Conservation (phyloP, 139 green algal species). For the Coccomyxa sp. region DNA sequence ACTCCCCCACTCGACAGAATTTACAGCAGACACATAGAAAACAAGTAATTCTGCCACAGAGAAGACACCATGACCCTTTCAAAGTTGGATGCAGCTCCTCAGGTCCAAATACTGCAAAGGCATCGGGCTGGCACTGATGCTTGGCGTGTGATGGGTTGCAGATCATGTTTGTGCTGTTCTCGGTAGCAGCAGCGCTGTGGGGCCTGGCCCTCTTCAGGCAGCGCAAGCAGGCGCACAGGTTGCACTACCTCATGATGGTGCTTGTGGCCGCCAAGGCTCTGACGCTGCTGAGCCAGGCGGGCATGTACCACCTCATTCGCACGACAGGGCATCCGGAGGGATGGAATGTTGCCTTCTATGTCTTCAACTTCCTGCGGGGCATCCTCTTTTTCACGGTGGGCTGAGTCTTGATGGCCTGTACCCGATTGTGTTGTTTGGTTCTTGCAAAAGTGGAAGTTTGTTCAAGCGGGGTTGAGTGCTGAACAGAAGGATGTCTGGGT, state of each 20-base stretch:
- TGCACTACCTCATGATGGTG: conserved; percentile 91
- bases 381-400: conserved; percentile 85
- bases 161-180: conserved; percentile 81
- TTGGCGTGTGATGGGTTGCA: conserved; percentile 22
- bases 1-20: not conserved
- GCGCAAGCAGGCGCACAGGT: conserved; percentile 52
- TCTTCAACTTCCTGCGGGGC: conserved; percentile 87
- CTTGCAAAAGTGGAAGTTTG: not conserved
- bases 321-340: conserved; percentile 63
- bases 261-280: conserved; percentile 86
- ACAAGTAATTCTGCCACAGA: not conserved
- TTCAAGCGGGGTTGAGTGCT: not conserved
- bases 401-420: too few species aligned
- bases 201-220: conserved; percentile 37
- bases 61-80: not conserved
- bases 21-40: not conserved
- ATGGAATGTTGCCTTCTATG: conserved; percentile 97
- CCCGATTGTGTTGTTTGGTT: too few species aligned
- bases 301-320: conserved; percentile 79
- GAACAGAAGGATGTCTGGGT: not conserved
- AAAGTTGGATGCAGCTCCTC: not conserved
- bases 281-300: conserved; percentile 75
- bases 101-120: not conserved
- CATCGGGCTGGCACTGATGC: too few species aligned
- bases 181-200: conserved; percentile 58